Evolutionary conservation across 2,329 filamentous ascomycete species (phyloP).

Genomic region (Anthostomella pinea): DNA sequence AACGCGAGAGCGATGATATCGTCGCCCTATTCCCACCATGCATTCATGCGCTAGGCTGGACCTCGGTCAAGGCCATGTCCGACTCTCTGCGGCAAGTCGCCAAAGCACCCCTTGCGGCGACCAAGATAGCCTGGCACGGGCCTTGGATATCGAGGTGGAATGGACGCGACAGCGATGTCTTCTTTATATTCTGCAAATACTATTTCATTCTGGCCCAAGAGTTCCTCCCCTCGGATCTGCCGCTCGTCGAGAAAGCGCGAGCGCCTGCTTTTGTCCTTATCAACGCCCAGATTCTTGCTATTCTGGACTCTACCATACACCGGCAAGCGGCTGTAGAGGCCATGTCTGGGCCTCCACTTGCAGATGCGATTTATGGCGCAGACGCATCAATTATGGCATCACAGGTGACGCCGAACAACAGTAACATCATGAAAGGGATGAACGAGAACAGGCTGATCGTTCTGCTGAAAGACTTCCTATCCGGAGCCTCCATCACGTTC

Average conservation of each 20-base stretch:
- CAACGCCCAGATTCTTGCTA: constrained; percentile 75
- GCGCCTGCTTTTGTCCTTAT: constrained; percentile 77
- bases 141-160: constrained; percentile 84
- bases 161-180: constrained; percentile 81
- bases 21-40: constrained; percentile 66
- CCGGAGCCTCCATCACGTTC: constrained; percentile 39
- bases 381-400: constrained; percentile 67
- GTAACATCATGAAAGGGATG: constrained; percentile 74
- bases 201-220: constrained; percentile 78
- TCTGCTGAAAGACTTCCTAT: constrained; percentile 76
- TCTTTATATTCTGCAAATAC: constrained; percentile 89
- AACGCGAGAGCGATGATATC: constrained; percentile 61
- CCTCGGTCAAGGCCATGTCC: constrained; percentile 46
- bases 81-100: constrained; percentile 63
- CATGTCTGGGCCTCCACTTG: constrained; percentile 40
- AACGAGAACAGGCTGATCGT: constrained; percentile 84
- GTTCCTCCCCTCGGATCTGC: constrained; percentile 57
- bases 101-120: constrained; percentile 63
- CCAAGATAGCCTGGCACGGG: constrained; percentile 78
- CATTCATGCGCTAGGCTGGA: constrained; percentile 58
- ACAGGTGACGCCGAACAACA: constrained; percentile 54
- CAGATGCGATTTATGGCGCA: constrained; percentile 47
- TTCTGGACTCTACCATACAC: constrained; percentile 81
- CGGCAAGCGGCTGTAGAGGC: constrained; percentile 59
- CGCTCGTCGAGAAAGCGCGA: constrained; percentile 55